Base-by-base conservation (phyloP, 768 basidiomycete genomes). In the Strobilomyces confusus region DNA sequence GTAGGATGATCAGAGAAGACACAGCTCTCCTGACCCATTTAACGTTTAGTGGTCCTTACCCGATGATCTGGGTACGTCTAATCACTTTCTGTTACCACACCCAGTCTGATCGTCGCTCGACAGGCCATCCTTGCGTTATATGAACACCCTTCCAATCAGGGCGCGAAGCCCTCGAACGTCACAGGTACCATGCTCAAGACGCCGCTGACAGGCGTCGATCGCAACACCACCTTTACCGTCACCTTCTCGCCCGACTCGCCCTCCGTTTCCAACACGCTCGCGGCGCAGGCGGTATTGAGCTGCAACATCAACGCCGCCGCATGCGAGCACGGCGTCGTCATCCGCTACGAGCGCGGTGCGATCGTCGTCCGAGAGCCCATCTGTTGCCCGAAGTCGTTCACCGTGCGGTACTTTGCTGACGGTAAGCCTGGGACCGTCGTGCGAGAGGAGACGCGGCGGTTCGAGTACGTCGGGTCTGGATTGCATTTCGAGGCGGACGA, bases 401-500 rank as follows among this genome's bases (percentile, higher is more conserved):
- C 74, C 1, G 83, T 92, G 45, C 75, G 83, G 62, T 81, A 84
- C 60, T 75, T 77, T 52, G 78, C 75, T 36, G 75, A 76, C 50
- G 79, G 77, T 1, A 75, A 75, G 41, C 50, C 74, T 9, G 69
- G 65, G 6, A 65, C 65, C 17, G 65, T 77, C 32, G 73, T 72
- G 30, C 74, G 73, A 46, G 85, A 88, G 63, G 87, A 89, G 64
- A 82, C 75, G 43, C 76, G 69, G 53, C 67, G 61, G 25, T 82
- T 86, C 56, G 74, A 81, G 38, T 84, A 85, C 61, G 70, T 77
- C 5, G 89, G 89, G 11, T 74, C 73, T 32, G 92, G 91, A 9
- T 89, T 81, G 86, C 81, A 90, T 67, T 95, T 85, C 69, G 81
- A 94, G 69, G 91, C 92, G 4, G 92, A 95, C 62, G 91, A 94